Evolutionary conservation across 1,284 basidiomycete species (phyloP), one percentile per base, ranked within the genome.

Genomic region (Rhodofomes roseus): DNA sequence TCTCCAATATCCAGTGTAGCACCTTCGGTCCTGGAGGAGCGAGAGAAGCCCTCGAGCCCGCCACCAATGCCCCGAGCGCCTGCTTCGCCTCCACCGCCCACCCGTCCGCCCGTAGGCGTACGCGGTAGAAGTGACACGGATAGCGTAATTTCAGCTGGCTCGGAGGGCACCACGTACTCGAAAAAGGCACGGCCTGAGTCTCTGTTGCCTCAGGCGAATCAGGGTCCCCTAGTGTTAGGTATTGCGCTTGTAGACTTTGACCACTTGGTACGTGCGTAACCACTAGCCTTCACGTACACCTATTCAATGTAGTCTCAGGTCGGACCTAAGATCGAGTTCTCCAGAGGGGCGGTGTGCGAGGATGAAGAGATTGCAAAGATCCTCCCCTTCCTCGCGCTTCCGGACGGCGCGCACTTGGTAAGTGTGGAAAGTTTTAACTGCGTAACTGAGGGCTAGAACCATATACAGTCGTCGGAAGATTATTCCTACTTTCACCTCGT

Each of bases 401-500:
- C 96, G 0, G 97, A 99, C 69, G 96, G 96, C 29, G 95, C 96
- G 14, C 96, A 99, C 75, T 75, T 98, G 64, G 93, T 95, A 68
- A 60, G 68, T 65, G 36, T 55, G 55, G 40, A 36, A 56, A 57
- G 39, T 56, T 31, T 44, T 46, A 31, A 22, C 53, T 29, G 2
- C 18, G n/a, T 31, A 12, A 23, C 22, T 23, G 37, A 25, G 2
- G 25, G 48, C 48, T 39, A 37, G 37, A 53, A 22, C 20, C 34
- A 4, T 23, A 58, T 57, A 23, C 71, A 94, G 92, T 93, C 90
- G 63, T 79, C 89, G 31, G 96, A 99, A 77, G 96, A 99, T 72
- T 99, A 98, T 71, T 95, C 91, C 3, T 98, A 98, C 75, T 99
- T 99, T 71, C 94, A 96, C 70, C 75, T 95, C 25, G 86, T 90